Conservation (phyloP, 495 filamentous ascomycete species). For the Cladorrhinum samala region DNA sequence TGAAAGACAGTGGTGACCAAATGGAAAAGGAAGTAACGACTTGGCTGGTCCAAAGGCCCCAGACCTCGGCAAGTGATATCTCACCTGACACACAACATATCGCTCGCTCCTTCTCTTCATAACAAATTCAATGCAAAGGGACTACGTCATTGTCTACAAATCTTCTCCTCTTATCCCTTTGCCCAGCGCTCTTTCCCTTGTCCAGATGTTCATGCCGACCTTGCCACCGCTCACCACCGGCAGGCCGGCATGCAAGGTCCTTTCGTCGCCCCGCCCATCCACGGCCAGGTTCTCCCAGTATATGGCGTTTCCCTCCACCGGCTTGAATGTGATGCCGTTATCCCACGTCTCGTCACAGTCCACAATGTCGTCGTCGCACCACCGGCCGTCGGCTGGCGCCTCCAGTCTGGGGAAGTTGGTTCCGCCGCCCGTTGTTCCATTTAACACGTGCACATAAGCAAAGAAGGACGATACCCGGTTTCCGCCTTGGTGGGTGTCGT, state of each 20-base stretch:
- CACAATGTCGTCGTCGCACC: conserved; percentile 50
- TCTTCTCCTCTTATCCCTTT: conserved; percentile 33
- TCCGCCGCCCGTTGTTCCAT: conserved; percentile 48
- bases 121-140: too few relatives aligned
- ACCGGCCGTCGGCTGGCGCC: conserved; percentile 35
- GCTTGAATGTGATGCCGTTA: conserved; percentile 60
- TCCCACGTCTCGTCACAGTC: conserved; percentile 51
- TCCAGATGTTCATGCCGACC: conserved; percentile 82
- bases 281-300: conserved; percentile 67
- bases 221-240: conserved; percentile 63
- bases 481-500: conserved; percentile 37
- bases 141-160: too few relatives aligned
- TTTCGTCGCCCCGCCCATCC: conserved; percentile 53
- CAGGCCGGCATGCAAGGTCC: conserved; percentile 64
- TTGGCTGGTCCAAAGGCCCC: too few relatives aligned
- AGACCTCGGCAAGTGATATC: too few relatives aligned
- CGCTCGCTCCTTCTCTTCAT: too few relatives aligned
- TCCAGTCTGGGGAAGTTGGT: conserved; percentile 49
- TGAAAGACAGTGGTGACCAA: too few relatives aligned
- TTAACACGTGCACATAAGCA: conserved; percentile 44
- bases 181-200: conserved; percentile 32
- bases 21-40: too few relatives aligned
- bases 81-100: too few relatives aligned
- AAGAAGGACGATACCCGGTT: conserved; percentile 51
- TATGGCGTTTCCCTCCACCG: conserved; percentile 63